These are phyloP conservation scores for Gaultheria prostrata DNA, from an alignment of 148 eudicot genomes.

Conservation along the genomic window DNA sequence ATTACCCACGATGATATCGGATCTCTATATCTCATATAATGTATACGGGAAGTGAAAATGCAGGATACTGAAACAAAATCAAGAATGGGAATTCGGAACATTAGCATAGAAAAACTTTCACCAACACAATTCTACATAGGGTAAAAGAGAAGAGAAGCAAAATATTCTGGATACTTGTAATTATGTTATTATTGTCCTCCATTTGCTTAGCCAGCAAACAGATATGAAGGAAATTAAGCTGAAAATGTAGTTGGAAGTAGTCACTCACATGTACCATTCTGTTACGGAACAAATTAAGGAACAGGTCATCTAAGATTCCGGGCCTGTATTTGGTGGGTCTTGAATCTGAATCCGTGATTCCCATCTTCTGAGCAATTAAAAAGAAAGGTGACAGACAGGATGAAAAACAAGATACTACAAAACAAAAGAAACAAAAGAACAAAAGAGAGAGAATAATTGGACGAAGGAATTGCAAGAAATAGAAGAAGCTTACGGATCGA, in stretches of 20 bases:
- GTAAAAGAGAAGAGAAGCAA: background rate
- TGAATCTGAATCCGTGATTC: constrained; percentile 23
- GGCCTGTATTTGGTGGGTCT: constrained; percentile 35
- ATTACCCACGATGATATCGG: background rate
- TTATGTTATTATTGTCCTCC: background rate
- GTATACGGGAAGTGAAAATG: background rate
- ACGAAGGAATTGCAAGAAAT: background rate
- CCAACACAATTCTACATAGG: background rate
- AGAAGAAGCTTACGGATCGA: background rate
- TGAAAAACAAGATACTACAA: background rate
- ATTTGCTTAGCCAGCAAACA: background rate
- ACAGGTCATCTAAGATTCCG: constrained; percentile 35
- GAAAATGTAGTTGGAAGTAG: background rate
- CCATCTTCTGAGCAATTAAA: constrained; percentile 12
- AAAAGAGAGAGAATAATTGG: background rate
- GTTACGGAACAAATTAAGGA: constrained; percentile 42
- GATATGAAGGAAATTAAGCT: background rate
- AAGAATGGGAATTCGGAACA: background rate
- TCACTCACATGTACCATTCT: constrained; percentile 45
- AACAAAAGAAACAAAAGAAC: background rate
- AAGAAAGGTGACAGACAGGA: background rate
- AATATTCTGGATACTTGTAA: background rate
- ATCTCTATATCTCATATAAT: background rate
- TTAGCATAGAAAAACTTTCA: background rate
- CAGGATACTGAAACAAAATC: background rate